These are phyloP conservation scores for Nicotiana rustica DNA, from an alignment of 305 asterid species.

Conservation along the genomic window DNA sequence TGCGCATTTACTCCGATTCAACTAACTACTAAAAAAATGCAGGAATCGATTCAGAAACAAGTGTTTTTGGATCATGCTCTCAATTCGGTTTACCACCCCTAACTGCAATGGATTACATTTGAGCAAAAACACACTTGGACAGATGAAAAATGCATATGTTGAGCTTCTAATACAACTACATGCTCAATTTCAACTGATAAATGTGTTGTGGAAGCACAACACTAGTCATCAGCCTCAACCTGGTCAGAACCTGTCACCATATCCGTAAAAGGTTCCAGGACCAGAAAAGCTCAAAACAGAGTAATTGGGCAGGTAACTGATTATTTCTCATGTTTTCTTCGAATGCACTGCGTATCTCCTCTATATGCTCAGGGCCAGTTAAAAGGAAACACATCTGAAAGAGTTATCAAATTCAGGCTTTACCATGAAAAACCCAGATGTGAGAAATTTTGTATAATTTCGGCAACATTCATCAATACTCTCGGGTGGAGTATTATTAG, in stretches of 20 bases:
- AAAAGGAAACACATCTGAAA: constrained; percentile 14
- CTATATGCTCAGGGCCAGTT: not conserved
- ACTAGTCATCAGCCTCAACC: not conserved
- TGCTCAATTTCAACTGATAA: not conserved
- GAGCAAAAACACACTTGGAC: not conserved
- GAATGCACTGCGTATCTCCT: not conserved
- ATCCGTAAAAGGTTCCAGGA: not conserved
- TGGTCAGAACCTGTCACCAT: constrained; percentile 7
- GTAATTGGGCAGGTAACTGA: not conserved
- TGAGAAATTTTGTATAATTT: not conserved
- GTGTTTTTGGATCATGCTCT: not conserved
- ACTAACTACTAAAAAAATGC: not conserved
- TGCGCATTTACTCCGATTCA: not conserved
- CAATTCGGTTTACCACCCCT: not conserved
- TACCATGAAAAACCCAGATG: not conserved
- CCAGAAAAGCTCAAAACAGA: constrained; percentile 1
- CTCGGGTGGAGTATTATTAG: too few species aligned
- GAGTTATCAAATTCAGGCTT: not conserved
- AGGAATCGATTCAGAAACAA: too few species aligned
- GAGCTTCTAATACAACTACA: constrained; percentile 16
- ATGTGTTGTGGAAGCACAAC: not conserved
- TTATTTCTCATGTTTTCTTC: constrained; percentile 14
- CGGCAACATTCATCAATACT: too few species aligned
- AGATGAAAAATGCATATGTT: not conserved
- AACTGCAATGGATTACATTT: not conserved